Evolutionary conservation across 1,284 basidiomycete species (phyloP).

Genomic region (Thecaphora thlaspeos): DNA sequence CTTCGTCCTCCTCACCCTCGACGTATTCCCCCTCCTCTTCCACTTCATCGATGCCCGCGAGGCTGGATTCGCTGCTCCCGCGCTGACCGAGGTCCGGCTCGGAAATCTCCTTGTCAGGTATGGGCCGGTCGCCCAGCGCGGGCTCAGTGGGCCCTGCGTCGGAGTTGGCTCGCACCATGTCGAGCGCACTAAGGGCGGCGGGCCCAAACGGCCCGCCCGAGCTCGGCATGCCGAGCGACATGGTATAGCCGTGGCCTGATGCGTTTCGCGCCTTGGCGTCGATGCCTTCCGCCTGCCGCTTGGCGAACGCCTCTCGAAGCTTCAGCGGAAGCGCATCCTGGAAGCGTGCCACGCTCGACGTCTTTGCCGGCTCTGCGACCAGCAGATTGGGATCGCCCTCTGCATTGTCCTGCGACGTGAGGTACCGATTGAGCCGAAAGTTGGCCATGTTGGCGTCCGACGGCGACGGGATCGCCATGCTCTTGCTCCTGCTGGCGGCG

Average conservation of each 20-base stretch:
- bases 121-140: slow-evolving; percentile 8
- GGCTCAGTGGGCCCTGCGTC: slow-evolving; percentile 21
- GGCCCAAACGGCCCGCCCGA: slow-evolving; percentile 43
- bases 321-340: slow-evolving; percentile 15
- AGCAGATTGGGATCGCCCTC: slow-evolving; percentile 7
- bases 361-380: neutral
- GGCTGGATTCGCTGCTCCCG: slow-evolving; percentile 2
- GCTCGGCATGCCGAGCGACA: slow-evolving; percentile 45
- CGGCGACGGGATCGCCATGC: slow-evolving; percentile 38
- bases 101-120: slow-evolving; percentile 16
- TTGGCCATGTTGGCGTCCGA: slow-evolving; percentile 36
- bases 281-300: slow-evolving; percentile 12
- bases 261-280: slow-evolving; percentile 5
- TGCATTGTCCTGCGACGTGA: slow-evolving; percentile 28
- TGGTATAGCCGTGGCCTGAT: slow-evolving; percentile 23
- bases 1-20: slow-evolving; percentile 13
- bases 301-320: slow-evolving; percentile 21
- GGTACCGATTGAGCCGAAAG: slow-evolving; percentile 36
- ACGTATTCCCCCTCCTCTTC: slow-evolving; percentile 15
- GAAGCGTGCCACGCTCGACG: slow-evolving; percentile 9
- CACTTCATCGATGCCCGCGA: slow-evolving; percentile 12
- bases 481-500: slow-evolving; percentile 2
- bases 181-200: slow-evolving; percentile 36
- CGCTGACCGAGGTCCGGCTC: slow-evolving; percentile 14
- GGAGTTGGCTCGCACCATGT: slow-evolving; percentile 34